Conservation (phyloP, 2,329 filamentous ascomycete genomes). For the Colletotrichum sp. region DNA sequence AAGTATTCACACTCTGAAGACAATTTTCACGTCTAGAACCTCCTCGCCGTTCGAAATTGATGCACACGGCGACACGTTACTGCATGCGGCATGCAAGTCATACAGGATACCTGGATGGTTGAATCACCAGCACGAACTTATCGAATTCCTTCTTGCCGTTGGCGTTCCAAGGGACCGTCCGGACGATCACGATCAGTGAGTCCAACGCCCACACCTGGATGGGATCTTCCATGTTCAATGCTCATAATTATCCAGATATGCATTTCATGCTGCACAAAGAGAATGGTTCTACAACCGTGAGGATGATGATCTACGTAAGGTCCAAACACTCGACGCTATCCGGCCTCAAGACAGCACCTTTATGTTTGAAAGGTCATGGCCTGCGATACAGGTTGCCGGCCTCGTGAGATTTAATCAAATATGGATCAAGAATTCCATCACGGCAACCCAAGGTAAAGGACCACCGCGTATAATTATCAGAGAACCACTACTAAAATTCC, state of each 20-base stretch:
- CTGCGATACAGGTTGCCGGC: no score
- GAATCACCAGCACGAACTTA: background rate
- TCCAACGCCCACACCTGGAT: accelerated
- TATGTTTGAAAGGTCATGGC: accelerated
- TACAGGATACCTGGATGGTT: background rate
- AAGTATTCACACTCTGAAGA: background rate
- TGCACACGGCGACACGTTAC: background rate
- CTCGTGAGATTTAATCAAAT: background rate
- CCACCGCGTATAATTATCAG: accelerated
- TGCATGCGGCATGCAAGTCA: background rate
- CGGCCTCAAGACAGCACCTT: background rate
- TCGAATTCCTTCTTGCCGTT: background rate
- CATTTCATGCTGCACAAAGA: background rate
- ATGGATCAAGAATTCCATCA: background rate
- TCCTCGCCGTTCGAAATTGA: background rate
- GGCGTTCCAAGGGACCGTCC: background rate
- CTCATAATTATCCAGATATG: background rate
- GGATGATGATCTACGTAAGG: background rate
- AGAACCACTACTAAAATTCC: background rate
- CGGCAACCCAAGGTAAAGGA: background rate
- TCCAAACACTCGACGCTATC: background rate
- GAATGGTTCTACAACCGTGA: accelerated
- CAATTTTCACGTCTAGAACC: accelerated
- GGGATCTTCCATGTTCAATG: accelerated
- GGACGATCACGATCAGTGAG: accelerated